These are phyloP conservation scores for Candida vartiovaarae DNA, from an alignment of 805 yeast genomes.

Conservation along the genomic window DNA sequence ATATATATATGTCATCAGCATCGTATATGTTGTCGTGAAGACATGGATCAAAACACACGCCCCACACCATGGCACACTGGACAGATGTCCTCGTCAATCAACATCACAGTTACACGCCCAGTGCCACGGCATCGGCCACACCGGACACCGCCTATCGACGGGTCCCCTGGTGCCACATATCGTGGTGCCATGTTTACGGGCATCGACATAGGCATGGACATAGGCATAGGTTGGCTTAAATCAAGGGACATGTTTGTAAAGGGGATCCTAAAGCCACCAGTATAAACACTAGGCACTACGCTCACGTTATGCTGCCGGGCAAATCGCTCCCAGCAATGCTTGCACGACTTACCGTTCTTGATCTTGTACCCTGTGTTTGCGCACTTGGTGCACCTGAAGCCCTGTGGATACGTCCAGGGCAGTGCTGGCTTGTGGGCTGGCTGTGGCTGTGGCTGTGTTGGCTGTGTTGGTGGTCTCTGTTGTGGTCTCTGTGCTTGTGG, in stretches of 20 bases:
- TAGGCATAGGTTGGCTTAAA: constrained; percentile 5
- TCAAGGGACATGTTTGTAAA: constrained; percentile 9
- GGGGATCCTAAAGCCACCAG: constrained; percentile 11
- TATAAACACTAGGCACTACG: background rate
- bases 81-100: constrained; percentile 8
- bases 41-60: constrained; percentile 6
- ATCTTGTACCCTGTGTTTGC: constrained; percentile 60
- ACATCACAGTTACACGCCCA: constrained; percentile 7
- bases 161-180: constrained; percentile 70
- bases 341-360: constrained; percentile 55
- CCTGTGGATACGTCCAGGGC: constrained; percentile 49
- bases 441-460: constrained; percentile 1
- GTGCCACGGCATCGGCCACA: constrained; percentile 49
- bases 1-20: background rate
- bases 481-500: background rate
- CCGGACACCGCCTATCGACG: constrained; percentile 60
- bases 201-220: constrained; percentile 1
- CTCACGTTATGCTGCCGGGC: constrained; percentile 24
- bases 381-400: constrained; percentile 61
- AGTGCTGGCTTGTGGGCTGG: constrained; percentile 2
- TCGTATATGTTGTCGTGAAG: too few species aligned
- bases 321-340: constrained; percentile 61
- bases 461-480: background rate
- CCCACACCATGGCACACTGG: constrained; percentile 12
- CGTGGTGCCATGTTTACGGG: constrained; percentile 9